A percentile compares a stretch with the other conserved stretches of the same genome.
phyloP scores from a whole-genome alignment of 2,329 filamentous ascomycete genomes.

The Chalaropsis ovoidea region DNA sequence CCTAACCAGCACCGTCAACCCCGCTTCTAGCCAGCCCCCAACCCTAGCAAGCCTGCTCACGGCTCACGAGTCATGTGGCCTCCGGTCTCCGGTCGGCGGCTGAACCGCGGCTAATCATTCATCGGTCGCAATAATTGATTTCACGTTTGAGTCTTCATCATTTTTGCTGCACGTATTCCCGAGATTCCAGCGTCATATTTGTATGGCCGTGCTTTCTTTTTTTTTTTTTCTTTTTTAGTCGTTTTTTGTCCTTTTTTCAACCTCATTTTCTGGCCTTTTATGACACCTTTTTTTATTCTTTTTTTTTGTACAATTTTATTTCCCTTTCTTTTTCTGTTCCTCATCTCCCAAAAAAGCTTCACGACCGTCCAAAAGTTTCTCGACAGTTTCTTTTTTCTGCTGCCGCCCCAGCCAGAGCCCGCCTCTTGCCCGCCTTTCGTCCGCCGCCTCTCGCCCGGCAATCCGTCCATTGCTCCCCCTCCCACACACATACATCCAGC shows the following conservation, averaged over 20 bases:
- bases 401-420: not conserved
- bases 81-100: slow-evolving; percentile 19
- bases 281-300: not conserved
- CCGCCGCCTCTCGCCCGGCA: not conserved
- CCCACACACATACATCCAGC: slow-evolving; percentile 7
- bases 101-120: slow-evolving; percentile 20
- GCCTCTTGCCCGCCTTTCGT: not conserved
- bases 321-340: slow-evolving; percentile 8
- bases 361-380: not conserved
- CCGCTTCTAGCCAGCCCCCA: not conserved
- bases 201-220: not conserved
- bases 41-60: not conserved
- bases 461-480: not conserved
- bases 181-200: slow-evolving; percentile 21
- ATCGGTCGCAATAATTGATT: slow-evolving; percentile 11
- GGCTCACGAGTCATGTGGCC: not conserved
- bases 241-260: slow-evolving; percentile 1
- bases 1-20: not conserved
- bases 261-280: not conserved
- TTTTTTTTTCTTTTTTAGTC: slow-evolving; percentile 7
- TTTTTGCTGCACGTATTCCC: slow-evolving; percentile 6
- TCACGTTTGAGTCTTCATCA: not conserved
- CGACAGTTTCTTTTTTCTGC: slow-evolving; percentile 10
- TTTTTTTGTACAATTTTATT: not conserved
- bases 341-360: slow-evolving; percentile 2